Conservation (phyloP, 2,329 filamentous ascomycete species). For the Zasmidium cellare region DNA sequence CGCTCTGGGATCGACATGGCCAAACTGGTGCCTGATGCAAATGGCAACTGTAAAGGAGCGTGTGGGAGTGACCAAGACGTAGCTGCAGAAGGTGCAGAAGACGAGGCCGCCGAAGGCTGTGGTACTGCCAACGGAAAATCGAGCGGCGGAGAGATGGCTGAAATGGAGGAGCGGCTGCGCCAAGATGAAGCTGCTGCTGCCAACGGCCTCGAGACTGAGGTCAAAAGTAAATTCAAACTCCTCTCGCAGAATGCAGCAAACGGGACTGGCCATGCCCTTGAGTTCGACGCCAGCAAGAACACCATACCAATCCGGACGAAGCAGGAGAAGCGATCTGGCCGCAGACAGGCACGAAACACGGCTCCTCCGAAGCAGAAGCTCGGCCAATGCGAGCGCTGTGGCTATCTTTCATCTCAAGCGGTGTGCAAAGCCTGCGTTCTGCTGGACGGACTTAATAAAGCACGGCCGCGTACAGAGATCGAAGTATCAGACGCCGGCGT, state of each 20-base stretch:
- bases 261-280: constrained; percentile 11
- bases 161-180: constrained; percentile 72
- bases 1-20: constrained; percentile 96
- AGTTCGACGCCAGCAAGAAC: background rate
- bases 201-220: constrained; percentile 62
- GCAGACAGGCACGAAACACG: constrained; percentile 14
- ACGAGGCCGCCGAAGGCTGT: constrained; percentile 70
- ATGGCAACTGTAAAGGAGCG: constrained; percentile 52
- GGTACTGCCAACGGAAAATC: constrained; percentile 68
- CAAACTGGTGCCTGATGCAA: constrained; percentile 66
- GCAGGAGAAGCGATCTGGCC: constrained; percentile 31
- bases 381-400: constrained; percentile 81
- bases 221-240: constrained; percentile 61
- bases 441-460: constrained; percentile 86
- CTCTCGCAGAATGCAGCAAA: constrained; percentile 12
- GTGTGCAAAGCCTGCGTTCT: constrained; percentile 93
- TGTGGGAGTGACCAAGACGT: constrained; percentile 37
- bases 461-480: constrained; percentile 45
- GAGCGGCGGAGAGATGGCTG: constrained; percentile 75
- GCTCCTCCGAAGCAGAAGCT: constrained; percentile 65
- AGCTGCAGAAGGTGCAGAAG: constrained; percentile 41
- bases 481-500: constrained; percentile 26
- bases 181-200: constrained; percentile 62
- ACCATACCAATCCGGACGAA: constrained; percentile 32
- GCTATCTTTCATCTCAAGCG: constrained; percentile 91